Evolutionary conservation across 169 alveolate species (phyloP).

Genomic region (Amoebophrya sp.): DNA sequence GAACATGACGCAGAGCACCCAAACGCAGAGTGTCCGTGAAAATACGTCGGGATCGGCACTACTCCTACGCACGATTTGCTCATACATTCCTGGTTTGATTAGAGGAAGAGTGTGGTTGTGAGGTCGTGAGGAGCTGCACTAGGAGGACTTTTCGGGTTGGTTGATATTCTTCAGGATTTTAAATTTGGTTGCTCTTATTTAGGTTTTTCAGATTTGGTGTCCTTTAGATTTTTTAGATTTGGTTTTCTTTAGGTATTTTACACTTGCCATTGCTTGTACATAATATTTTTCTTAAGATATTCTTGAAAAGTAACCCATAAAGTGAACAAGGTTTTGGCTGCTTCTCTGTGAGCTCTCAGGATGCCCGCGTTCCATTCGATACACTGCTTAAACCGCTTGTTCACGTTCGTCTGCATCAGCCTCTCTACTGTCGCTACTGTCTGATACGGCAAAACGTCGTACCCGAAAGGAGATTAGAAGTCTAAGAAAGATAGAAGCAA

Average conservation of each 20-base stretch:
- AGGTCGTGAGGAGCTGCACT: no score
- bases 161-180: no score
- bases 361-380: neutral
- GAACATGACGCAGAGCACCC: neutral
- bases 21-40: neutral
- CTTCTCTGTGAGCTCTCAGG: neutral
- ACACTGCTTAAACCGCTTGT: neutral
- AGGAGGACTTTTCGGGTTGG: no score
- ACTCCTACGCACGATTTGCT: neutral
- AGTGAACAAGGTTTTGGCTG: neutral
- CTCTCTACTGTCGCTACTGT: neutral
- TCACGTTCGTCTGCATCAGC: neutral
- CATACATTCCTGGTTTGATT: neutral
- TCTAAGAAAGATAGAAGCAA: no score
- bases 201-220: no score
- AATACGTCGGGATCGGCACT: slow-evolving; percentile 11
- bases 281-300: no score
- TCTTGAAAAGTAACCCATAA: no score
- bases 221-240: no score
- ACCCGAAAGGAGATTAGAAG: neutral
- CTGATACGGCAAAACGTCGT: neutral
- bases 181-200: no score
- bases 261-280: no score
- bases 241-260: no score
- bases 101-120: no score